Conservation (phyloP, 805 yeast species). For the Babjeviella inositovora region DNA sequence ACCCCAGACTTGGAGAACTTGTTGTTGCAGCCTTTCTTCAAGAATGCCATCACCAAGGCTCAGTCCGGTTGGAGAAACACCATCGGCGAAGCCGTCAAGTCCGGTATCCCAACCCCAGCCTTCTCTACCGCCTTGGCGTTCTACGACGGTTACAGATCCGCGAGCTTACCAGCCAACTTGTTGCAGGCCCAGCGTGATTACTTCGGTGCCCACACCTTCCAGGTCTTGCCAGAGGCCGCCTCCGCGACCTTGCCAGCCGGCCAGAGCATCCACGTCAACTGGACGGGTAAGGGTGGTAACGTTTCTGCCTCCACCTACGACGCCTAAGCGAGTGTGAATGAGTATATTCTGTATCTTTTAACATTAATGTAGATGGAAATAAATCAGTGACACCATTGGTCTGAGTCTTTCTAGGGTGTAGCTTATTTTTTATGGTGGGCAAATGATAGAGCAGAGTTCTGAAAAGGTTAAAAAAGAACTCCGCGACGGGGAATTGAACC, state of each 20-base stretch:
- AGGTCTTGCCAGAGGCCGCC: constrained; percentile 78
- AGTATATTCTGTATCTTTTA: too few relatives aligned
- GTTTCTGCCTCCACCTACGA: constrained; percentile 89
- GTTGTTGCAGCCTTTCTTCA: constrained; percentile 90
- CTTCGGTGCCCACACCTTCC: constrained; percentile 99
- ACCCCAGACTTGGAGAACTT: constrained; percentile 90
- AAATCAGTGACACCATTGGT: too few relatives aligned
- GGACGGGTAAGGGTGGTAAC: constrained; percentile 99
- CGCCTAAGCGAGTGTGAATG: constrained; percentile 54
- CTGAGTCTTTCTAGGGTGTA: too few relatives aligned
- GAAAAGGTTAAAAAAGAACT: too few relatives aligned
- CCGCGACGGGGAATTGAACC: too few relatives aligned
- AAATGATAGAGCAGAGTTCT: too few relatives aligned
- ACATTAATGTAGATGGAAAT: too few relatives aligned
- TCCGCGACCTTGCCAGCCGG: constrained; percentile 63
- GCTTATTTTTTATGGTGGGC: too few relatives aligned
- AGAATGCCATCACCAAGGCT: constrained; percentile 81
- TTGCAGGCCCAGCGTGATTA: constrained; percentile 99
- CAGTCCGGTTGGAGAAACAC: constrained; percentile 93
- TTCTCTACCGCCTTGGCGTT: constrained; percentile 92
- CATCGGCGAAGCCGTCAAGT: constrained; percentile 57
- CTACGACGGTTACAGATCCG: constrained; percentile 98
- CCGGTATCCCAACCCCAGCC: constrained; percentile 97
- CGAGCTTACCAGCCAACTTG: constrained; percentile 89
- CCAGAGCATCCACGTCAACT: constrained; percentile 85